Evolutionary conservation across 2,329 filamentous ascomycete species (phyloP).

Genomic region (Ophiostoma sp.): DNA sequence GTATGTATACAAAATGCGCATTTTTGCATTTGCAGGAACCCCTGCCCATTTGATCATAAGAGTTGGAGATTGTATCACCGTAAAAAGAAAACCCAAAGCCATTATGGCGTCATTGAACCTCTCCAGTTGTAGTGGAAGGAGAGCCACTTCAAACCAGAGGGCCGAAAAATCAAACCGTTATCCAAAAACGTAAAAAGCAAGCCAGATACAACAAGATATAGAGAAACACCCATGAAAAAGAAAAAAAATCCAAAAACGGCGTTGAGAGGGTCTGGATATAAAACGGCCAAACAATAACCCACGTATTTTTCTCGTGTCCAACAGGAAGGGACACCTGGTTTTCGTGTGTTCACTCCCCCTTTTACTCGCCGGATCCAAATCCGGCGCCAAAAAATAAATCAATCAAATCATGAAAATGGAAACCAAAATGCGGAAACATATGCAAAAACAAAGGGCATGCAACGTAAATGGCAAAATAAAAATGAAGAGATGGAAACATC

Average conservation of each 20-base stretch:
- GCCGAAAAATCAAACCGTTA: not conserved
- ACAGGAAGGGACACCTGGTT: not conserved
- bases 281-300: not conserved
- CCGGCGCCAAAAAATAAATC: not conserved
- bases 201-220: not conserved
- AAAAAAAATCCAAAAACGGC: not conserved
- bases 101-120: not conserved
- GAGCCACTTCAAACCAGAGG: too few species aligned
- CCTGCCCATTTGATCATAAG: constrained; percentile 7
- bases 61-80: constrained; percentile 19
- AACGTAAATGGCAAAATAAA: not conserved
- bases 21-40: not conserved
- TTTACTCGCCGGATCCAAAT: not conserved
- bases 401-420: not conserved
- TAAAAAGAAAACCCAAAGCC: not conserved
- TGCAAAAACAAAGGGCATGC: not conserved
- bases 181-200: not conserved
- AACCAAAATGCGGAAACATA: not conserved
- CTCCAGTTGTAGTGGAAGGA: not conserved
- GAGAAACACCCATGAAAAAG: not conserved
- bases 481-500: not conserved
- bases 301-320: not conserved
- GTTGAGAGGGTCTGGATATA: not conserved
- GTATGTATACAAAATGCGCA: constrained; percentile 3
- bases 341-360: not conserved